A percentile compares a stretch with the other conserved stretches of the same genome.
phyloP scores from a whole-genome alignment of 768 basidiomycete species.

The Phaeotremella fagi region DNA sequence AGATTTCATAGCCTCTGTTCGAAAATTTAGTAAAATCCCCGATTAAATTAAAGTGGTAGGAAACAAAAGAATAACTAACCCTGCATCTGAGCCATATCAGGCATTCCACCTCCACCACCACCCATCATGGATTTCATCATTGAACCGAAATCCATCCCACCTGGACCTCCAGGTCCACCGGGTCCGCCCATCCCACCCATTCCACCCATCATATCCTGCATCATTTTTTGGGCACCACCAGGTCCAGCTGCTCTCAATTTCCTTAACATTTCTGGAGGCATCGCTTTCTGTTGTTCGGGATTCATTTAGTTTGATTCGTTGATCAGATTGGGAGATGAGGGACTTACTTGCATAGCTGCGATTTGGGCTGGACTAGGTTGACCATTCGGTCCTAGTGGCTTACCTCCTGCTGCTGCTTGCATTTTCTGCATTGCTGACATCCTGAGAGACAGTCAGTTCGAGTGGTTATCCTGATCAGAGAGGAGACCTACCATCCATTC shows the following conservation, averaged over 20 bases:
- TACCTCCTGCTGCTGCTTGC: conserved; percentile 78
- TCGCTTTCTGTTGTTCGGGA: conserved; percentile 61
- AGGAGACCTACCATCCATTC: conserved; percentile 71
- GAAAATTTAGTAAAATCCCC: not conserved
- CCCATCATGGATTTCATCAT: conserved; percentile 88
- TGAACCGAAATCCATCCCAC: conserved; percentile 40
- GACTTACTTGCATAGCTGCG: conserved; percentile 80
- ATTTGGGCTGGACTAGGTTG: conserved; percentile 92
- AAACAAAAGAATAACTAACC: conserved; percentile 19
- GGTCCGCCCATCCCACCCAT: conserved; percentile 26
- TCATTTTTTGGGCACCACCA: conserved; percentile 58
- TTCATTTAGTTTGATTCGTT: not conserved
- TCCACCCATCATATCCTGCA: conserved; percentile 64
- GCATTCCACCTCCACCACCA: conserved; percentile 85
- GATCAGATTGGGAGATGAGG: not conserved
- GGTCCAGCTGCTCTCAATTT: conserved; percentile 69
- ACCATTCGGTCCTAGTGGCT: conserved; percentile 77
- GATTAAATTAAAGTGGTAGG: not conserved
- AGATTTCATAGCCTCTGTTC: conserved; percentile 75
- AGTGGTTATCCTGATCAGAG: not conserved
- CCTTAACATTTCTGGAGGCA: conserved; percentile 93
- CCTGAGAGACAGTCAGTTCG: conserved; percentile 51
- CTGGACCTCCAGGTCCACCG: conserved; percentile 25
- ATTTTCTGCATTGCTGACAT: conserved; percentile 87
- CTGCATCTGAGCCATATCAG: conserved; percentile 94